Base-by-base conservation (phyloP, 148 eudicot species). In the Persicaria maculosa region DNA sequence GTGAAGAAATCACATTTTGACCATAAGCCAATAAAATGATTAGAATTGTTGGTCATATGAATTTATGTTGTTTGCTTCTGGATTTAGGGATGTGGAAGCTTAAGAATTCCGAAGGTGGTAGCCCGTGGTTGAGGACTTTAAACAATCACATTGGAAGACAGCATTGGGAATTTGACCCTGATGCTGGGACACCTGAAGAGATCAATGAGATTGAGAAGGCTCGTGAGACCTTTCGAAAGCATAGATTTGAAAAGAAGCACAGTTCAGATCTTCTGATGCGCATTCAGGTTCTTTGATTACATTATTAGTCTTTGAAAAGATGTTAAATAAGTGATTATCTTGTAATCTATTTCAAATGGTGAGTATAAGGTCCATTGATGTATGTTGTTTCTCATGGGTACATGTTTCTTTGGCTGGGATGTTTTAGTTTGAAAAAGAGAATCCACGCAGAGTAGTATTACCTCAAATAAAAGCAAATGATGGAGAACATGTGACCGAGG, bases 261-360 rank as follows among this genome's bases (percentile, higher is more conserved):
- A 91, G 96, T 72, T 61, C 97, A 10, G 98, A 94, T 90, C 83
- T 90, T 61, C 85, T 94, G 22, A 94, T 94, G 98, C 88, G 98
- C 77, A 74, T 82, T 36, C 98, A 94, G 89, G 98, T 94, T 64
- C 44, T 72, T 53, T 4, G 5, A 46, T 71, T 36, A 25, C 40
- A 52, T 22, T 52, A 47, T 40, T 22, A 15, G 43, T 22, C 15
- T 65, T 75, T 48, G 4, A 36, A 7, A 52, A 73, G 44, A 52
- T 47, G 62, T 54, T 47, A 73, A 3, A 15, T 44, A 46, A 19
- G 3, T 70, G 1, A 15, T 47, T 44, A 9, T 17, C 46, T 36
- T 45, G 5, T 59, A 9, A 25, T 14, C 65, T 62, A 20, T 62
- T 62, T 20, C 43, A 62, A 4, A 8, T 31, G 71, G 17, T 12